phyloP scores from a whole-genome alignment of 169 alveolate species.

The Plasmodium knowlesi region DNA sequence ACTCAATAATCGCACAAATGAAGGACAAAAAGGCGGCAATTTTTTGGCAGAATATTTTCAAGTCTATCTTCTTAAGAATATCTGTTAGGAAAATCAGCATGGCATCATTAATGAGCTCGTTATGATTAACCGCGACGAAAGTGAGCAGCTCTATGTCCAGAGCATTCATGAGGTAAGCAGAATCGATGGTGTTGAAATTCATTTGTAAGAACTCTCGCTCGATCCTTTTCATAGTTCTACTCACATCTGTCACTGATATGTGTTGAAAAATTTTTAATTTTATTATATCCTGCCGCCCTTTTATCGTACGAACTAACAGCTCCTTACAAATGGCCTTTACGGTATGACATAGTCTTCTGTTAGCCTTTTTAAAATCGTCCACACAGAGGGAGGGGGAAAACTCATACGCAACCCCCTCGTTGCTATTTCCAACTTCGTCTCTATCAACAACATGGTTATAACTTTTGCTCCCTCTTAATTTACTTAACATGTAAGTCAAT shows the following conservation, averaged over 20 bases:
- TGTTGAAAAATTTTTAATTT: slow-evolving; percentile 46
- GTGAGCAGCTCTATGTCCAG: slow-evolving; percentile 15
- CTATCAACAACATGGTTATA: too few relatives aligned
- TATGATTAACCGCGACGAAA: neutral
- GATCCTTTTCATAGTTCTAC: slow-evolving; percentile 30
- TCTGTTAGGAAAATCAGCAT: slow-evolving; percentile 18
- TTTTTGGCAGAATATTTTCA: slow-evolving; percentile 4
- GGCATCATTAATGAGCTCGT: slow-evolving; percentile 35
- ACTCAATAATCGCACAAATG: slow-evolving; percentile 11
- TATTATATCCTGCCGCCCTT: slow-evolving; percentile 24
- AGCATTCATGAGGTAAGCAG: slow-evolving; percentile 7
- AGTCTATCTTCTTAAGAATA: slow-evolving; percentile 23
- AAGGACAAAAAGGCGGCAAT: slow-evolving; percentile 14
- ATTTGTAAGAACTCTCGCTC: slow-evolving; percentile 18
- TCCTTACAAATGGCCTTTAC: slow-evolving; percentile 45
- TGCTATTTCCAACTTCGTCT: neutral
- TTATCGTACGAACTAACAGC: slow-evolving; percentile 2
- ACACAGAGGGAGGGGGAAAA: neutral
- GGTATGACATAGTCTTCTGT: slow-evolving; percentile 8
- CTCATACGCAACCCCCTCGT: neutral
- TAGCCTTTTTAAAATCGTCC: slow-evolving; percentile 26
- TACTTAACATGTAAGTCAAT: neutral
- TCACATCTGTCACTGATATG: slow-evolving; percentile 29
- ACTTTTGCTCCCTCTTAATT: neutral
- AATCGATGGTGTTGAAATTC: neutral